phyloP scores from a whole-genome alignment of 805 yeast genomes.

The Teunomyces funiuensis region DNA sequence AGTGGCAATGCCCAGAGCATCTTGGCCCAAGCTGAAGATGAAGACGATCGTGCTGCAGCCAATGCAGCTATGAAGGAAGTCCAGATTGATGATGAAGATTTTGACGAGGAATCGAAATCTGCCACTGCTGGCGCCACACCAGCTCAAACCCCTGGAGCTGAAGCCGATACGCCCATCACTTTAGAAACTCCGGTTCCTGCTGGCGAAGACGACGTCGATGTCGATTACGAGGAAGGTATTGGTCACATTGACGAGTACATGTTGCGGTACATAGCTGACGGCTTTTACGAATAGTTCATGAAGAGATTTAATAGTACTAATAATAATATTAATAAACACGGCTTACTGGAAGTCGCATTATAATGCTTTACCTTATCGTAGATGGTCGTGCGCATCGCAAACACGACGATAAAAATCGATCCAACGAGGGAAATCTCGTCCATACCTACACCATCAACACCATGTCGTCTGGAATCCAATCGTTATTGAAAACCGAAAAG shows the following conservation, averaged over 20 bases:
- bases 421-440: neutral
- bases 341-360: neutral
- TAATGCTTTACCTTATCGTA: neutral
- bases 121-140: conserved; percentile 26
- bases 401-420: neutral
- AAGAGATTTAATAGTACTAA: neutral
- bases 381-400: neutral
- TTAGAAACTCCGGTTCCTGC: conserved; percentile 9
- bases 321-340: conserved; percentile 2
- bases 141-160: conserved; percentile 29
- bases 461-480: conserved; percentile 31
- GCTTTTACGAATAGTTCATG: conserved; percentile 47
- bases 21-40: conserved; percentile 93
- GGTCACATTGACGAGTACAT: conserved; percentile 95
- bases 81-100: conserved; percentile 82
- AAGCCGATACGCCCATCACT: conserved; percentile 11
- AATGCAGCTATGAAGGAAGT: conserved; percentile 84
- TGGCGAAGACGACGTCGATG: conserved; percentile 23
- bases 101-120: conserved; percentile 48
- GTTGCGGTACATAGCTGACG: conserved; percentile 87
- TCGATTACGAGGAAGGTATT: conserved; percentile 60
- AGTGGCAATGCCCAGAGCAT: conserved; percentile 51
- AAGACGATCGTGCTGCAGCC: conserved; percentile 87
- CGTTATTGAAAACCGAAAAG: conserved; percentile 72
- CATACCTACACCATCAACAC: conserved; percentile 3